Percentiles rank a stretch among this genome's conserved stretches.
phyloP scores from a whole-genome alignment of 495 filamentous ascomycete species.

The Clavariopsis aquatica region DNA sequence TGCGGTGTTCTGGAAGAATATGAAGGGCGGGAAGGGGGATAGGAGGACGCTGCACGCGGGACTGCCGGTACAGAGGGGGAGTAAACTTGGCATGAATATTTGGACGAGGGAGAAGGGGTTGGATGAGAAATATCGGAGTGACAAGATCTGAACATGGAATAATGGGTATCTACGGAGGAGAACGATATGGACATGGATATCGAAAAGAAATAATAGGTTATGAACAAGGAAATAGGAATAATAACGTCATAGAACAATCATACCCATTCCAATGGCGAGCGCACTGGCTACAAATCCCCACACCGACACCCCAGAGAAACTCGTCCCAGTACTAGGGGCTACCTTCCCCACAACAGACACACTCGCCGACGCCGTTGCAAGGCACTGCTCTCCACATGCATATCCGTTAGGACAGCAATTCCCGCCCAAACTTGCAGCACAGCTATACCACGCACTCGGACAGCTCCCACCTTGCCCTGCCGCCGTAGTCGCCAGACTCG shows the following conservation, averaged over 20 bases:
- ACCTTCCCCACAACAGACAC: constrained; percentile 26
- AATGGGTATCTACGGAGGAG: neutral
- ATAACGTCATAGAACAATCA: constrained; percentile 22
- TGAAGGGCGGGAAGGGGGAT: constrained; percentile 49
- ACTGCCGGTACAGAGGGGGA: constrained; percentile 50
- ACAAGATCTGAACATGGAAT: constrained; percentile 8
- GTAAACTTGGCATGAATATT: constrained; percentile 60
- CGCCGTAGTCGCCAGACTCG: constrained; percentile 29
- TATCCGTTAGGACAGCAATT: constrained; percentile 36
- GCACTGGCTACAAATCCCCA: constrained; percentile 9
- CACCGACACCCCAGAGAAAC: constrained; percentile 7
- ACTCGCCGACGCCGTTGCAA: constrained; percentile 20
- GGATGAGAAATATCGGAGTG: constrained; percentile 28
- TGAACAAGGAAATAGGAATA: neutral
- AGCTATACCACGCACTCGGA: constrained; percentile 34
- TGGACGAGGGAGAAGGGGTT: constrained; percentile 46
- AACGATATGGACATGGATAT: constrained; percentile 2
- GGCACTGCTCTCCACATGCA: constrained; percentile 34
- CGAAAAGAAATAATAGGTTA: neutral
- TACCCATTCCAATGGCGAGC: constrained; percentile 15
- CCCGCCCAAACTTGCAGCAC: constrained; percentile 31
- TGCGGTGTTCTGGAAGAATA: constrained; percentile 58
- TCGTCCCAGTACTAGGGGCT: constrained; percentile 21
- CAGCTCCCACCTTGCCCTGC: constrained; percentile 25
- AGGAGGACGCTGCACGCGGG: constrained; percentile 53